Evolutionary conservation across 2,329 filamentous ascomycete species (phyloP), one percentile per base, ranked within the genome.

Genomic region (Alternaria brassicae): DNA sequence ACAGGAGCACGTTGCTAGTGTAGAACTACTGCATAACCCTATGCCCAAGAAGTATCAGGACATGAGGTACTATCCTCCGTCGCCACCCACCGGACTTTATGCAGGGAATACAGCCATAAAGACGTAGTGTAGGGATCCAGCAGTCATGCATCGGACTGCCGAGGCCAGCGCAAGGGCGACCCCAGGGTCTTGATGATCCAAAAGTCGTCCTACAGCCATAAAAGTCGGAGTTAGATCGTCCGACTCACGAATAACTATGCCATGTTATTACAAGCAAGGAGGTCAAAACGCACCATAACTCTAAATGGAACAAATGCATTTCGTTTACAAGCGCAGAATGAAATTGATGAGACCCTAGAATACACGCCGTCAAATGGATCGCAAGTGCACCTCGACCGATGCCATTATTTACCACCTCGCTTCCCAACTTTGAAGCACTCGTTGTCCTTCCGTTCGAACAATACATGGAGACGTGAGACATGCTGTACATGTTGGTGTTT

Each of bases 391-490:
- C 66, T 63, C 64, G 64, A 62, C 64, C 62, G 62, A 67, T 63
- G 67, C 69, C 72, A 73, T 73, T 74, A 74, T 74, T 68, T 73
- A 73, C 71, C 65, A 57, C 63, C 53, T 53, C 42, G 44, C 56
- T 51, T 49, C 51, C n/a, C 55, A 41, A 23, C 39, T 37, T n/a
- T 30, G 56, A 56, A 59, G 52, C 44, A 45, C 42, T 52, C 59
- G 30, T 58, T 62, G 41, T 60, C 56, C 52, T 37, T 56, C 50
- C 40, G 56, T 60, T 37, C 52, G 40, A 53, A 53, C 69, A 68
- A 73, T 73, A 76, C 72, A 76, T 66, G 72, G 68, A 75, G 69
- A 75, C 74, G 61, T 76, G 75, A 73, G 74, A 66, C 68, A 71
- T 71, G 69, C 53, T 68, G 65, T 67, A 48, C 66, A 68, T 67